These are phyloP conservation scores for Blastocystis hominis DNA, from an alignment of 352 stramenopile genomes.

Conservation along the genomic window DNA sequence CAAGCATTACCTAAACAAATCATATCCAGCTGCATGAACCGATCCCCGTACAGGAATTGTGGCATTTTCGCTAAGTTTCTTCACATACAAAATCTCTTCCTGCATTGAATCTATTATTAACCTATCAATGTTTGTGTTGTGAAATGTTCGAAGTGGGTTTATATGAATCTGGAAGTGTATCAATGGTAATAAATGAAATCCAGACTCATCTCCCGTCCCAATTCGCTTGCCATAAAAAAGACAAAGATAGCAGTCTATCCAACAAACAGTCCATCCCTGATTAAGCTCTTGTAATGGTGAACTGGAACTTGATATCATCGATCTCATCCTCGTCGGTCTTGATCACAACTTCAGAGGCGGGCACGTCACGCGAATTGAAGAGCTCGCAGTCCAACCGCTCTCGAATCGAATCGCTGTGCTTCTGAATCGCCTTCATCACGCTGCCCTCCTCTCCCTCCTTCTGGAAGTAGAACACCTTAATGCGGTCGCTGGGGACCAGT, in stretches of 20 bases:
- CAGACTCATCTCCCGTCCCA: no score
- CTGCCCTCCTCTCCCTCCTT: slow-evolving; percentile 66
- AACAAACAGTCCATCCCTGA: slow-evolving; percentile 12
- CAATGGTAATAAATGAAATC: not conserved
- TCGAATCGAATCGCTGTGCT: slow-evolving; percentile 51
- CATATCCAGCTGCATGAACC: slow-evolving; percentile 70
- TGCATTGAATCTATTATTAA: not conserved
- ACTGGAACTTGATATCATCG: slow-evolving; percentile 21
- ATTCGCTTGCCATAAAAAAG: not conserved
- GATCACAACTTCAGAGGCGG: not conserved
- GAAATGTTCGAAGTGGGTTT: not conserved
- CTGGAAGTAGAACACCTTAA: slow-evolving; percentile 86
- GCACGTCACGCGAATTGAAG: not conserved
- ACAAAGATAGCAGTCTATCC: not conserved
- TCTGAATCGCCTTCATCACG: slow-evolving; percentile 64
- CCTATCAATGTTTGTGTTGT: not conserved
- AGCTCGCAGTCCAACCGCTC: slow-evolving; percentile 47
- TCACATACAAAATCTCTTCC: slow-evolving; percentile 67
- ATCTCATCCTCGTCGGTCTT: slow-evolving; percentile 41
- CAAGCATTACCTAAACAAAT: slow-evolving; percentile 65
- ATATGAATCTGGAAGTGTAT: not conserved
- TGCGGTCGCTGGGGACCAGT: slow-evolving; percentile 82
- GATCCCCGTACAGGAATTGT: slow-evolving; percentile 72
- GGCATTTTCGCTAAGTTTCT: slow-evolving; percentile 73
- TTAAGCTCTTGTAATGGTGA: slow-evolving; percentile 16